Evolutionary conservation across 208 protist species (phyloP).

Genomic region (Tritrichomonas foetus): DNA sequence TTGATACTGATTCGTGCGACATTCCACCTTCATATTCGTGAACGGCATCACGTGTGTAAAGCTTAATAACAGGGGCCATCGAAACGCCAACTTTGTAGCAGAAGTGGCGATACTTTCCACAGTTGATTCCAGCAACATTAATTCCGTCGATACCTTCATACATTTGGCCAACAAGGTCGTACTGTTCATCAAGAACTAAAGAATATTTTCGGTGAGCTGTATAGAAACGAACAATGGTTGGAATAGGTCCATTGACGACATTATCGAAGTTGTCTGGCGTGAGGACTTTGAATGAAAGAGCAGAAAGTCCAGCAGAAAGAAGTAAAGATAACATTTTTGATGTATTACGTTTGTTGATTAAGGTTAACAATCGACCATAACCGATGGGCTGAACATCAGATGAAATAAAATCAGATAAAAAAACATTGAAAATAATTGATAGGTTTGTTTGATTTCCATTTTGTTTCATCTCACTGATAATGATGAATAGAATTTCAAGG

Average conservation of each 20-base stretch:
- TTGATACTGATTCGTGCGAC: neutral
- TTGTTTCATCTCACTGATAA: too few species aligned
- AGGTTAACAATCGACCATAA: too few species aligned
- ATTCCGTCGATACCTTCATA: slow-evolving; percentile 6
- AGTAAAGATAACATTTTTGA: too few species aligned
- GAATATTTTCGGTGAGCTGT: neutral
- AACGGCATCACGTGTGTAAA: neutral
- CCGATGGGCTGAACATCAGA: too few species aligned
- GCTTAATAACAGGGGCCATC: neutral
- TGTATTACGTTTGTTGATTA: too few species aligned
- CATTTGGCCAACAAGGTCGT: neutral
- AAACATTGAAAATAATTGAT: too few species aligned
- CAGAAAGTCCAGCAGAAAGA: neutral
- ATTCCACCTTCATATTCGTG: neutral
- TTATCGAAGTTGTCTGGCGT: slow-evolving; percentile 2
- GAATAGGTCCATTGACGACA: neutral
- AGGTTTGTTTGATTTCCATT: too few species aligned
- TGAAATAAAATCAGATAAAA: too few species aligned
- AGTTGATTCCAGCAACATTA: slow-evolving; percentile 17
- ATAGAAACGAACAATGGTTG: slow-evolving; percentile 23
- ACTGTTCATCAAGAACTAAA: slow-evolving; percentile 35
- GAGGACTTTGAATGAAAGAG: neutral
- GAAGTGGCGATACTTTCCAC: slow-evolving; percentile 1
- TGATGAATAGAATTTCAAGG: too few species aligned
- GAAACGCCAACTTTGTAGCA: slow-evolving; percentile 18